Evolutionary conservation across 148 eudicot genomes (phyloP).

Genomic region (Camellia sinensis): DNA sequence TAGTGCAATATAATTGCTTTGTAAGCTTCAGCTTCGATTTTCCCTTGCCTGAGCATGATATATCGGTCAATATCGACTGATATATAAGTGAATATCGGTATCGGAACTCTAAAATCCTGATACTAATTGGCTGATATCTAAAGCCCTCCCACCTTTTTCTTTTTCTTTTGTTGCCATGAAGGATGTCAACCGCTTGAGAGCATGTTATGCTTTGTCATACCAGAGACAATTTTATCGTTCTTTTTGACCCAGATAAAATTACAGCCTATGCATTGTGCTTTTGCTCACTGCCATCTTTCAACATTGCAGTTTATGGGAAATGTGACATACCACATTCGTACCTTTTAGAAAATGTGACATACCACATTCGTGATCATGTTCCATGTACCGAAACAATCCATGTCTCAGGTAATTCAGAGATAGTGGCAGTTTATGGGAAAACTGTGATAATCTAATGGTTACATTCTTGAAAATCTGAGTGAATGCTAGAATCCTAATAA

Average conservation of each 20-base stretch:
- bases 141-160: too few relatives aligned
- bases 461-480: not conserved
- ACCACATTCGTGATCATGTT: not conserved
- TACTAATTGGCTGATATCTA: too few relatives aligned
- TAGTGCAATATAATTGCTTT: too few relatives aligned
- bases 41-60: too few relatives aligned
- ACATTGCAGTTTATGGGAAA: conserved; percentile 58
- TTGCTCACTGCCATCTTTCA: conserved; percentile 9
- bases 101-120: too few relatives aligned
- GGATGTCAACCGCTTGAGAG: not conserved
- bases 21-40: too few relatives aligned
- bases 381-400: too few relatives aligned
- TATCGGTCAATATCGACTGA: too few relatives aligned
- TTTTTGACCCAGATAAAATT: not conserved
- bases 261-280: not conserved
- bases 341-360: too few relatives aligned
- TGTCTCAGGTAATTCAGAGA: not conserved
- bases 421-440: not conserved
- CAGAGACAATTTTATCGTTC: not conserved
- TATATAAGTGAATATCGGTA: too few relatives aligned
- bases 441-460: not conserved
- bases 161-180: too few relatives aligned
- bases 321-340: conserved; percentile 79
- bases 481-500: not conserved
- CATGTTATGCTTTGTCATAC: not conserved